Percentiles rank a stretch among this genome's conserved stretches.
These are phyloP conservation scores for Aureobasidium leucospermi DNA, from an alignment of 2,329 filamentous ascomycete genomes.

Conservation along the genomic window DNA sequence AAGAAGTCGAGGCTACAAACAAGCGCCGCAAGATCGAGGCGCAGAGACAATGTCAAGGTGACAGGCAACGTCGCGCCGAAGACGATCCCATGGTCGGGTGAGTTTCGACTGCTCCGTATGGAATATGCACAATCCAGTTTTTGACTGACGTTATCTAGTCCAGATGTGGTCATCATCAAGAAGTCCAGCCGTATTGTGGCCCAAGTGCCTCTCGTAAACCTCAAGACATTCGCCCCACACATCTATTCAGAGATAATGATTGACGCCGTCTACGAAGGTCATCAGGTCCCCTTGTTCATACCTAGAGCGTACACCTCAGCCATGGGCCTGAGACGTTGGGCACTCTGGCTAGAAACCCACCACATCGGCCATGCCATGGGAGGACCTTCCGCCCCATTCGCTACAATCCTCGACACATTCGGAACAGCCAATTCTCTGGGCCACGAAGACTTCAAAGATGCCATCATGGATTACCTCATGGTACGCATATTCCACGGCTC, in stretches of 20 bases:
- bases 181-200: background rate
- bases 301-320: background rate
- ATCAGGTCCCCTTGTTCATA: background rate
- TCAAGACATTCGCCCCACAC: background rate
- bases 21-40: too few species aligned
- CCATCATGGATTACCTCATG: background rate
- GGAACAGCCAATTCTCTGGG: background rate
- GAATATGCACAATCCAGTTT: background rate
- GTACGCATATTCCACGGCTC: slow-evolving; percentile 15
- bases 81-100: too few species aligned
- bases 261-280: background rate
- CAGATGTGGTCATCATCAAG: background rate
- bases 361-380: background rate
- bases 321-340: background rate
- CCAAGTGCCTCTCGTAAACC: background rate
- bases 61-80: too few species aligned
- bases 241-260: background rate
- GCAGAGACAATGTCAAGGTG: too few species aligned
- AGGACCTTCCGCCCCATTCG: background rate
- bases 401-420: background rate
- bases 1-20: too few species aligned
- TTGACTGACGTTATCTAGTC: background rate
- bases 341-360: background rate
- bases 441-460: background rate
- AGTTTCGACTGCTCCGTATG: background rate